Evolutionary conservation across 2,329 filamentous ascomycete genomes (phyloP).

Genomic region (Xylaria sp.): DNA sequence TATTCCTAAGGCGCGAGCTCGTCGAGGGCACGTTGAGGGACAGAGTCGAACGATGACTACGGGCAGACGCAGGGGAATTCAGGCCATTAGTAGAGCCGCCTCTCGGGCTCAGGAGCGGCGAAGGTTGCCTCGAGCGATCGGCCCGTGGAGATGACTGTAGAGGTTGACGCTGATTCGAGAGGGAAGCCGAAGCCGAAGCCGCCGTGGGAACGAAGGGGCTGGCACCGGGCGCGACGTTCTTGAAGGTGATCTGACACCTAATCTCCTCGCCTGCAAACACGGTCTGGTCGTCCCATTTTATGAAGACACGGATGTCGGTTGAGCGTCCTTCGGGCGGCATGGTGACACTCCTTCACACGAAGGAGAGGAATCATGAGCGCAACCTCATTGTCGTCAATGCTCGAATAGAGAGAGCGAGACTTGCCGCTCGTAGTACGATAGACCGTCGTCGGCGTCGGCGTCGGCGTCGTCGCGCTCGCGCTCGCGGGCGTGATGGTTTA

Average conservation of each 20-base stretch:
- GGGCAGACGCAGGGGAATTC: slow-evolving; percentile 58
- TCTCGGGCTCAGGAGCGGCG: slow-evolving; percentile 57
- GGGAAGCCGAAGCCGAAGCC: slow-evolving; percentile 44
- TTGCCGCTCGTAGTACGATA: slow-evolving; percentile 29
- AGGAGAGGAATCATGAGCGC: slow-evolving; percentile 49
- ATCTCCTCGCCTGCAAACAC: slow-evolving; percentile 97
- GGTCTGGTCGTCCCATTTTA: slow-evolving; percentile 92
- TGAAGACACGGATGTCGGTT: slow-evolving; percentile 90
- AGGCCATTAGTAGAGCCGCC: slow-evolving; percentile 58
- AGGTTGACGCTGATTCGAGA: slow-evolving; percentile 43
- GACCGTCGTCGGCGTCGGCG: not conserved
- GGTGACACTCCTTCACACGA: slow-evolving; percentile 52
- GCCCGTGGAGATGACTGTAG: slow-evolving; percentile 47
- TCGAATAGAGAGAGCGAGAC: not conserved
- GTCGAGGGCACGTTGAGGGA: slow-evolving; percentile 69
- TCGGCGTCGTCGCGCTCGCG: not conserved
- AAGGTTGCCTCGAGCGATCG: slow-evolving; percentile 54
- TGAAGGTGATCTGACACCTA: slow-evolving; percentile 96
- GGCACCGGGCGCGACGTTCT: slow-evolving; percentile 75
- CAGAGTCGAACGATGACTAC: slow-evolving; percentile 74
- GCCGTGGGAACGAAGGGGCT: slow-evolving; percentile 57
- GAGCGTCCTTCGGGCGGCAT: slow-evolving; percentile 61
- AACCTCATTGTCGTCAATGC: slow-evolving; percentile 45
- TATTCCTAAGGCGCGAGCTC: slow-evolving; percentile 58
- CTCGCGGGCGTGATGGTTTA: not conserved